Conservation (phyloP, 2,329 filamentous ascomycete species). For the Penicillium sp. region DNA sequence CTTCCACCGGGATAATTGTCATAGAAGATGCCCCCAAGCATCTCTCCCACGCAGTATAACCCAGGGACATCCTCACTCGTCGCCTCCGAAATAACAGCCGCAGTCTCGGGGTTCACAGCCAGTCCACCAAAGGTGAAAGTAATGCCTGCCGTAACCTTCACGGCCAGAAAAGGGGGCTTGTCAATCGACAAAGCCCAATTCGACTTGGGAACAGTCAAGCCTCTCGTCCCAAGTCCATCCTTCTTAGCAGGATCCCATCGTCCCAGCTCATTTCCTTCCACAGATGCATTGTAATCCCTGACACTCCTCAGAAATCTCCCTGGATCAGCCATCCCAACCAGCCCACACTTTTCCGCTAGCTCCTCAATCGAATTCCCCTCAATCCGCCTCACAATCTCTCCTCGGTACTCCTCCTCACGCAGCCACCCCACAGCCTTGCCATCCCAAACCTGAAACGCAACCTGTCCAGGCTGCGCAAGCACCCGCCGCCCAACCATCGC, state of each 20-base stretch:
- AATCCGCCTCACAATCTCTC: too few relatives aligned
- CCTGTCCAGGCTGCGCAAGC: slow-evolving; percentile 57
- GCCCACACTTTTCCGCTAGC: neutral
- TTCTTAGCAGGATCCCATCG: slow-evolving; percentile 63
- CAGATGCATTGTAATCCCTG: slow-evolving; percentile 60
- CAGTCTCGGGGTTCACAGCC: slow-evolving; percentile 57
- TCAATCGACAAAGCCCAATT: slow-evolving; percentile 67
- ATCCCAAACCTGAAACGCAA: slow-evolving; percentile 69
- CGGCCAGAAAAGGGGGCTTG: slow-evolving; percentile 61
- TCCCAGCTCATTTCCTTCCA: slow-evolving; percentile 45
- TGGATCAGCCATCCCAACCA: slow-evolving; percentile 50
- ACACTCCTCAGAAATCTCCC: slow-evolving; percentile 56
- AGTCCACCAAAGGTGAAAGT: slow-evolving; percentile 71
- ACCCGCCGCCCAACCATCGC: slow-evolving; percentile 66
- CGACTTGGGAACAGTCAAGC: slow-evolving; percentile 58
- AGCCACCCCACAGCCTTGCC: slow-evolving; percentile 55
- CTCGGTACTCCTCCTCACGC: slow-evolving; percentile 54
- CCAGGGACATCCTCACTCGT: slow-evolving; percentile 54
- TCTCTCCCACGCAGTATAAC: slow-evolving; percentile 64
- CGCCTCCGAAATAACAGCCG: slow-evolving; percentile 52
- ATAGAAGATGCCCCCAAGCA: slow-evolving; percentile 67
- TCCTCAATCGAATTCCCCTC: too few relatives aligned
- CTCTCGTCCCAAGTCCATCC: slow-evolving; percentile 53
- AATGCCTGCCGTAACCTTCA: slow-evolving; percentile 66
- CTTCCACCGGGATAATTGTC: slow-evolving; percentile 66